Evolutionary conservation across 1,284 basidiomycete species (phyloP).

Genomic region (Marasmius sp.): DNA sequence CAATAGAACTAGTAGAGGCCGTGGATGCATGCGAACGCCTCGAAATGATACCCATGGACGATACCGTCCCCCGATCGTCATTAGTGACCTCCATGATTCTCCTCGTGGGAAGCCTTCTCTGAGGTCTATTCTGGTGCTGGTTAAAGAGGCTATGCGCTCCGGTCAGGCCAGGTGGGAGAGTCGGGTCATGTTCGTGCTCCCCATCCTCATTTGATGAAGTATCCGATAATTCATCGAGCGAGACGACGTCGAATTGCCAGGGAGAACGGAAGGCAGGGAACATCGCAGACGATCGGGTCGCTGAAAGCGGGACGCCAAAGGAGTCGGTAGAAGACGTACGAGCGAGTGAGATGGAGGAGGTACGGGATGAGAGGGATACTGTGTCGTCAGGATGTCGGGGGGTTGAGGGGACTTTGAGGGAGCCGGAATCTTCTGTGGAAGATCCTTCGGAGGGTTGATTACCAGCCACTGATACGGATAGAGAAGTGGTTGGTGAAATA

Average conservation of each 20-base stretch:
- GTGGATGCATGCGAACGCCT: slow-evolving; percentile 53
- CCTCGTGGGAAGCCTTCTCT: slow-evolving; percentile 63
- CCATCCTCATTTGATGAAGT: slow-evolving; percentile 54
- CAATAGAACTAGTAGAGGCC: slow-evolving; percentile 32
- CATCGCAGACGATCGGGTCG: slow-evolving; percentile 23
- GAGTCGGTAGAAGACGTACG: slow-evolving; percentile 56
- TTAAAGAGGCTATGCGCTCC: not conserved
- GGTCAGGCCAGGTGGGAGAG: slow-evolving; percentile 51
- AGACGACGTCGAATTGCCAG: slow-evolving; percentile 67
- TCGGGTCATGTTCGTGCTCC: too few relatives aligned
- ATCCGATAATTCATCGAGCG: slow-evolving; percentile 76
- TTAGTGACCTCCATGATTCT: slow-evolving; percentile 69
- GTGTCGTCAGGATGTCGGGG: not conserved
- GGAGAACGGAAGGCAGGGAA: slow-evolving; percentile 33
- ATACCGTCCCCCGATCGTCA: slow-evolving; percentile 69
- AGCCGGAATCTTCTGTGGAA: not conserved
- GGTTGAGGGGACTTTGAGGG: not conserved
- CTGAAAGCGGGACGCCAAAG: slow-evolving; percentile 51
- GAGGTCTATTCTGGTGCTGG: slow-evolving; percentile 31
- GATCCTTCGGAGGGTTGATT: too few relatives aligned
- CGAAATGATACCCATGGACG: slow-evolving; percentile 71
- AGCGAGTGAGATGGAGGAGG: slow-evolving; percentile 33
- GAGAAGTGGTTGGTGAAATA: too few relatives aligned
- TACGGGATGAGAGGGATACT: not conserved
- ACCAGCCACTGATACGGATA: too few relatives aligned